Percentiles rank a stretch among this genome's conserved stretches.
Conservation (phyloP, 106 monocot genomes). For the Cymbidium sinense region DNA sequence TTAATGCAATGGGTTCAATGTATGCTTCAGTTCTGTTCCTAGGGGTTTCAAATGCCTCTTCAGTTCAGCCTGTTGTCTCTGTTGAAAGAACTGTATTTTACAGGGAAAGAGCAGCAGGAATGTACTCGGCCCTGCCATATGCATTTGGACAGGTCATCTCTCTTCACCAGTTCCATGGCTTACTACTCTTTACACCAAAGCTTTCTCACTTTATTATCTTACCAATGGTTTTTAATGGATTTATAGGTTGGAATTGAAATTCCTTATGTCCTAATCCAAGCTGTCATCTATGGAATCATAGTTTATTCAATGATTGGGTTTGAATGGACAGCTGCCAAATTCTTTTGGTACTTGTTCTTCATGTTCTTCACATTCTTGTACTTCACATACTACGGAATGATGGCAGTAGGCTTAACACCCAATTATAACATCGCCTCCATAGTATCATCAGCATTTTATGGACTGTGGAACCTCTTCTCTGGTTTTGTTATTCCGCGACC, state of each 20-base stretch:
- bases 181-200: background rate
- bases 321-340: constrained; percentile 14
- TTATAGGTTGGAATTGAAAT: background rate
- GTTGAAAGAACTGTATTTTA: constrained; percentile 31
- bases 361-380: constrained; percentile 17
- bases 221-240: background rate
- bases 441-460: background rate
- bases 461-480: background rate
- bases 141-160: constrained; percentile 26
- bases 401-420: background rate
- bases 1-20: constrained; percentile 21
- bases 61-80: constrained; percentile 15
- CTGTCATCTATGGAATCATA: background rate
- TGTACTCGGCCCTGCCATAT: constrained; percentile 27
- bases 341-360: constrained; percentile 24
- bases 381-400: constrained; percentile 19
- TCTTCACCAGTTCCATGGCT: constrained; percentile 24
- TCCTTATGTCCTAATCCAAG: background rate
- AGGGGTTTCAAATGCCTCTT: background rate
- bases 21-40: constrained; percentile 10
- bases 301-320: constrained; percentile 23
- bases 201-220: background rate
- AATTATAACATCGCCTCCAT: background rate
- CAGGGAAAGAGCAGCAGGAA: constrained; percentile 22
- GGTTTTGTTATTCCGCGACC: background rate